Conservation (phyloP, 1,139 yeast genomes). For the Lodderomyces margitis region DNA sequence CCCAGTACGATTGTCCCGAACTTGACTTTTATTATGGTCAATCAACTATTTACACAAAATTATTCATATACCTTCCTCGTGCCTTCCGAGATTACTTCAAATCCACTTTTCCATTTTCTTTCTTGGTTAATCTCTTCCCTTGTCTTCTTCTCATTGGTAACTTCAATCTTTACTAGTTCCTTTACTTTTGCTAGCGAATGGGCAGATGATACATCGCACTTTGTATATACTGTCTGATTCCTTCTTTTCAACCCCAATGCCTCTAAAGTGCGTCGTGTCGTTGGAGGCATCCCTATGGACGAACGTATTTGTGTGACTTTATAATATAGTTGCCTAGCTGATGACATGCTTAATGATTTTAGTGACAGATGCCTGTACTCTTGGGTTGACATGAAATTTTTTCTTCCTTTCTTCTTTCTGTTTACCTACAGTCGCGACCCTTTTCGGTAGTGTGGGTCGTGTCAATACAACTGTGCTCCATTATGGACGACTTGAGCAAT, state of each 20-base stretch:
- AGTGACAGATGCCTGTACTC: background rate
- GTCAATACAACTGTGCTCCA: background rate
- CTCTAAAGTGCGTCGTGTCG: slow-evolving; percentile 59
- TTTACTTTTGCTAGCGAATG: slow-evolving; percentile 82
- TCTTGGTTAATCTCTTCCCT: slow-evolving; percentile 51
- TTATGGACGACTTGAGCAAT: slow-evolving; percentile 23
- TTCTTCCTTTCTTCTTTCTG: background rate
- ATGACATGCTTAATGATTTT: background rate
- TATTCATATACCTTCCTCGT: slow-evolving; percentile 11
- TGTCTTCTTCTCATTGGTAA: slow-evolving; percentile 54
- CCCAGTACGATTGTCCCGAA: background rate
- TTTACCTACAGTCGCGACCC: background rate
- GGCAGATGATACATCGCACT: slow-evolving; percentile 75
- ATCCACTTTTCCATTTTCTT: slow-evolving; percentile 67
- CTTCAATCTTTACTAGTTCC: slow-evolving; percentile 84
- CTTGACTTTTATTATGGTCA: background rate
- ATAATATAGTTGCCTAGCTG: slow-evolving; percentile 31
- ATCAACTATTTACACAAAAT: background rate
- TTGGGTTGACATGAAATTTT: slow-evolving; percentile 14
- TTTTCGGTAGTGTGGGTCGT: background rate
- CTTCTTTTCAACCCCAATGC: slow-evolving; percentile 76
- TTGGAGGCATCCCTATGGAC: slow-evolving; percentile 79
- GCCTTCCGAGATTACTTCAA: slow-evolving; percentile 25
- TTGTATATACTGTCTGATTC: slow-evolving; percentile 71
- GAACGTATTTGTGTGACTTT: slow-evolving; percentile 80